phyloP scores from a whole-genome alignment of 441 rosid species.

The Erodium moschatum region DNA sequence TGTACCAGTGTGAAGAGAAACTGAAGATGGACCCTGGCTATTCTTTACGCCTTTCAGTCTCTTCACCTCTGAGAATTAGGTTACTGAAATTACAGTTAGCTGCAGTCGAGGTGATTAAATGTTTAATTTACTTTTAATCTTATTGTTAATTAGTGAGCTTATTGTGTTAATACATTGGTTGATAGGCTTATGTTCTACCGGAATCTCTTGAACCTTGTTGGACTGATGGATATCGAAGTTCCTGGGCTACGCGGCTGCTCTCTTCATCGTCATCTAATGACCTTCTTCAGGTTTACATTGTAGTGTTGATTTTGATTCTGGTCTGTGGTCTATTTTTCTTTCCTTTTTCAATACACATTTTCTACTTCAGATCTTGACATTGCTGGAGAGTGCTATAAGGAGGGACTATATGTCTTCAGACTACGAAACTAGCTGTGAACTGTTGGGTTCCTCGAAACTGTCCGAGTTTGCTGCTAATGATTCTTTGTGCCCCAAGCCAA shows the following conservation, averaged over 20 bases:
- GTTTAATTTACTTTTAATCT: too few relatives aligned
- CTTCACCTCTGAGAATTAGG: slow-evolving; percentile 47
- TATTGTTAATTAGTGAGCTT: slow-evolving; percentile 1
- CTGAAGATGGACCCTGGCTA: slow-evolving; percentile 19
- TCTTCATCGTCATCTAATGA: slow-evolving; percentile 51
- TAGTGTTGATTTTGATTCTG: too few relatives aligned
- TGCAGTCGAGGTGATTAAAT: slow-evolving; percentile 44
- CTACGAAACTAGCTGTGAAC: slow-evolving; percentile 57
- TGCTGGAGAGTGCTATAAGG: slow-evolving; percentile 47
- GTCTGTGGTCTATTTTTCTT: too few relatives aligned
- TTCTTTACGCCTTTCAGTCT: slow-evolving; percentile 26
- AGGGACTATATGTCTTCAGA: slow-evolving; percentile 52
- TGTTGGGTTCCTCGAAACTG: slow-evolving; percentile 32
- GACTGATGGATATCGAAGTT: slow-evolving; percentile 44
- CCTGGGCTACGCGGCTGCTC: slow-evolving; percentile 51
- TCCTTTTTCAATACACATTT: too few relatives aligned
- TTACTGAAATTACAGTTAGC: slow-evolving; percentile 55
- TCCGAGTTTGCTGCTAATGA: slow-evolving; percentile 18
- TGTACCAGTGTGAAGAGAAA: slow-evolving; percentile 30
- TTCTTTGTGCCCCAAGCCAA: slow-evolving; percentile 26
- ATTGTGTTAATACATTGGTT: slow-evolving; percentile 18
- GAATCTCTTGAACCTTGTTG: slow-evolving; percentile 60
- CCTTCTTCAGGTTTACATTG: slow-evolving; percentile 45
- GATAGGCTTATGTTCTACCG: slow-evolving; percentile 53
- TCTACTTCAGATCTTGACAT: slow-evolving; percentile 43